These are phyloP conservation scores for Plantago ovata DNA, from an alignment of 257 asterid genomes.

Conservation along the genomic window DNA sequence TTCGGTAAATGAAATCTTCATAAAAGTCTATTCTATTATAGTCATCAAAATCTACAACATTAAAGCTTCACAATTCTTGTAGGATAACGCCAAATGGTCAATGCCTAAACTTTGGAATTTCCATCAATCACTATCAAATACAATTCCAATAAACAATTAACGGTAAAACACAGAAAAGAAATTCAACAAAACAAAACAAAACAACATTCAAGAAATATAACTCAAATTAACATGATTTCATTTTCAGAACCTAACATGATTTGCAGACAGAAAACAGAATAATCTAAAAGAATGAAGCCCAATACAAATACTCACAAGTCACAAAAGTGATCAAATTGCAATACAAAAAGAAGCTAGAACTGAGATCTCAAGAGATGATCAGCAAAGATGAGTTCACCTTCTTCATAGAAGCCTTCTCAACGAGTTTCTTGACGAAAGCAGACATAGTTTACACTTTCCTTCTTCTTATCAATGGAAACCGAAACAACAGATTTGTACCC, in stretches of 20 bases:
- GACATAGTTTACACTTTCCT: constrained; percentile 21
- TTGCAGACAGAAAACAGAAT: neutral
- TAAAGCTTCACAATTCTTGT: neutral
- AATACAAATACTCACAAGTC: too few species aligned
- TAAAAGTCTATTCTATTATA: neutral
- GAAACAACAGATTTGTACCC: neutral
- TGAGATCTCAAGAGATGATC: neutral
- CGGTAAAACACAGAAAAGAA: neutral
- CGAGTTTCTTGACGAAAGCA: constrained; percentile 76
- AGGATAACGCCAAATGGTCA: constrained; percentile 8
- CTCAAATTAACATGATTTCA: neutral
- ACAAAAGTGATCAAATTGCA: neutral
- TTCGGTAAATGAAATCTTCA: constrained; percentile 15
- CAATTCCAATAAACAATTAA: neutral
- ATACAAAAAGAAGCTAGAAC: neutral
- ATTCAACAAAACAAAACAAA: neutral
- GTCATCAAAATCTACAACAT: neutral
- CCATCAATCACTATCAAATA: neutral
- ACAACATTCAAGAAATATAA: neutral
- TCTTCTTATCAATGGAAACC: neutral
- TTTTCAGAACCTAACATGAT: neutral
- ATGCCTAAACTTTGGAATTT: neutral
- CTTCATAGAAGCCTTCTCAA: constrained; percentile 84
- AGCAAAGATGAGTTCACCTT: constrained; percentile 40
- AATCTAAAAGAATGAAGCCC: constrained; percentile 8